Evolutionary conservation across 768 basidiomycete species (phyloP).

Genomic region (Podaxis sp.): DNA sequence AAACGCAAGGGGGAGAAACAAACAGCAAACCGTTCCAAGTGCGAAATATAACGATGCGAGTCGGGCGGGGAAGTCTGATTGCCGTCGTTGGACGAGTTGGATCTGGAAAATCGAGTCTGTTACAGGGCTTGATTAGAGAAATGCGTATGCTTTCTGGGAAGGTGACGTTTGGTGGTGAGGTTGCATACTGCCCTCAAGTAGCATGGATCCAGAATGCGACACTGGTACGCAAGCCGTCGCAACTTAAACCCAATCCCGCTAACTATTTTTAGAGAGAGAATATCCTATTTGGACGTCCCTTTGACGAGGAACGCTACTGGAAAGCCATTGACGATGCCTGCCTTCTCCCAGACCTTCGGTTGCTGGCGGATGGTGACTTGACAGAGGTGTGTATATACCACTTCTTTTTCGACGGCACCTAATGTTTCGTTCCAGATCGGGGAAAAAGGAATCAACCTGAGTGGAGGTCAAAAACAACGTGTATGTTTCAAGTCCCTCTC

Average conservation of each 20-base stretch:
- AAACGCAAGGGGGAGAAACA: conserved; percentile 13
- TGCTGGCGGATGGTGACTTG: conserved; percentile 65
- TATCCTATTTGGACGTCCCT: conserved; percentile 61
- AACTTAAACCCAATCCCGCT: neutral
- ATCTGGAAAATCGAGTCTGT: conserved; percentile 59
- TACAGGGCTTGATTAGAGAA: conserved; percentile 66
- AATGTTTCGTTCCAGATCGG: conserved; percentile 43
- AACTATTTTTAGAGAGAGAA: conserved; percentile 48
- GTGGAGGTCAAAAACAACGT: conserved; percentile 64
- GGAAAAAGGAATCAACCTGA: conserved; percentile 65
- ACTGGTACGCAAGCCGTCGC: conserved; percentile 33
- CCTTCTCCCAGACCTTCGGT: conserved; percentile 57
- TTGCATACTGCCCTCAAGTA: conserved; percentile 69
- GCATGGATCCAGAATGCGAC: conserved; percentile 77
- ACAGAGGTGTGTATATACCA: conserved; percentile 47
- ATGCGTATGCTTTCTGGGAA: conserved; percentile 52
- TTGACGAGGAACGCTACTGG: conserved; percentile 66
- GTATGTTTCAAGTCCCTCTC: conserved; percentile 21
- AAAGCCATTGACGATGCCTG: conserved; percentile 51
- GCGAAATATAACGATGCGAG: conserved; percentile 41
- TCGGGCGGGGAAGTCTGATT: conserved; percentile 54
- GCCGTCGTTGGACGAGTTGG: conserved; percentile 71
- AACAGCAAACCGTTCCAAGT: conserved; percentile 43
- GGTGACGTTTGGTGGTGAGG: conserved; percentile 55
- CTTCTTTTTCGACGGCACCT: neutral